Base-by-base conservation (phyloP, 805 yeast genomes). In the Grigorovia jiainica region DNA sequence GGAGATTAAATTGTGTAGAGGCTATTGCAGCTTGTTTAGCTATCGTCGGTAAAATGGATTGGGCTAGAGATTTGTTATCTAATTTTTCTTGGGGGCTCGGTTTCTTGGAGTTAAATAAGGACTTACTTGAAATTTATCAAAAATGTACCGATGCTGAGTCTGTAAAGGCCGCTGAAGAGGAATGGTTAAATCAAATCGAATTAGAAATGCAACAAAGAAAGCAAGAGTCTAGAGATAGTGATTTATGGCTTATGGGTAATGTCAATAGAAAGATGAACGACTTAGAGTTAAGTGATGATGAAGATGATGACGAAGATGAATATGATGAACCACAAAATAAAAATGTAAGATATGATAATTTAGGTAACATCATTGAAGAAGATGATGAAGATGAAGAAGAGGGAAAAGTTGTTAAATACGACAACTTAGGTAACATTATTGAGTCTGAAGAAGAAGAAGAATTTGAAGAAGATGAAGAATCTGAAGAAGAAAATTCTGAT, bases 21-120 rank as follows among this genome's bases (percentile, higher is more conserved):
- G 98, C 98, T 0, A 66, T 92, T 32, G 98, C 98, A 2, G 97
- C 98, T 0, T 87, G 96, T 55, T 82, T 92, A 57, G 95, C 95
- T 1, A 89, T 92, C 43, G 90, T 87, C 2, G 97, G 97, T 0
- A 89, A 78, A 49, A 66, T 67, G 35, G 97, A 89, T 49, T 87
- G 94, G 95, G 97, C 98, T 0, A 74, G 71, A 17, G 72, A 75
- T 46, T 70, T 90, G 15, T 63, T 92, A 47, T 71, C 76, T 38
- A 78, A 89, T 55, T 92, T 92, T 55, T 79, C 94, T 1, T 92
- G 97, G 95, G 98, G 98, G 2, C 73, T 76, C n/a, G 79, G 84
- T 0, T 92, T 92, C 53, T 63, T 92, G 52, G 79, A 82, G 41
- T 76, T 92, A 42, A 92, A 92, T 58, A 73, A 75, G 48, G 96